Percentiles rank a stretch among this genome's conserved stretches.
These are phyloP conservation scores for Physcomitrellopsis africana DNA, from an alignment of 225 moss, liverwort and hornwort species.

Conservation along the genomic window DNA sequence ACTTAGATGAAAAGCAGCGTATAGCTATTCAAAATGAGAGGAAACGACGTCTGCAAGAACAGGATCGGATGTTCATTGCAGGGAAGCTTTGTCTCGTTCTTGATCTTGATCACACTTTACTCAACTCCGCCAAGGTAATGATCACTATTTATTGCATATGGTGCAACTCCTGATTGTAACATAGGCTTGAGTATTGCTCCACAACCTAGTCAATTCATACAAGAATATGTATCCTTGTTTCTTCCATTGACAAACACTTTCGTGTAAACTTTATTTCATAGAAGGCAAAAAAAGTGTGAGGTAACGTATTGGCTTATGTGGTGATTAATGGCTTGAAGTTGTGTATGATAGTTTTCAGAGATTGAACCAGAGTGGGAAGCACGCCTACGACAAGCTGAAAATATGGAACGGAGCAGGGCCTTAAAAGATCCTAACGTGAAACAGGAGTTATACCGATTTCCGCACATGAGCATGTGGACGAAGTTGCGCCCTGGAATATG, in stretches of 20 bases:
- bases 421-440: constrained; percentile 68
- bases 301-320: neutral
- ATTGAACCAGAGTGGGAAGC: constrained; percentile 98
- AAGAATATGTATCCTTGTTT: constrained; percentile 12
- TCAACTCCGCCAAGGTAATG: constrained; percentile 96
- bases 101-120: constrained; percentile 94
- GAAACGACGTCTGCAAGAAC: constrained; percentile 93
- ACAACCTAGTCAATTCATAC: constrained; percentile 1
- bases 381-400: constrained; percentile 83
- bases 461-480: constrained; percentile 99
- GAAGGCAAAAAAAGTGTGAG: neutral
- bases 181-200: constrained; percentile 15
- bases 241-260: constrained; percentile 23
- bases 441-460: constrained; percentile 89
- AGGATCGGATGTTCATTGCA: constrained; percentile 97
- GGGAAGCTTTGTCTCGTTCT: constrained; percentile 95
- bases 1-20: constrained; percentile 73
- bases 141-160: constrained; percentile 17
- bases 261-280: constrained; percentile 8
- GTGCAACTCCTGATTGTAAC: constrained; percentile 20
- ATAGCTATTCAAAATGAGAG: constrained; percentile 79
- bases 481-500: constrained; percentile 99
- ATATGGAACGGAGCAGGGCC: constrained; percentile 80
- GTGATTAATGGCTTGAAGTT: constrained; percentile 33
- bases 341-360: constrained; percentile 80